phyloP scores from a whole-genome alignment of 2,329 filamentous ascomycete genomes.

The Colletotrichum graminicola region DNA sequence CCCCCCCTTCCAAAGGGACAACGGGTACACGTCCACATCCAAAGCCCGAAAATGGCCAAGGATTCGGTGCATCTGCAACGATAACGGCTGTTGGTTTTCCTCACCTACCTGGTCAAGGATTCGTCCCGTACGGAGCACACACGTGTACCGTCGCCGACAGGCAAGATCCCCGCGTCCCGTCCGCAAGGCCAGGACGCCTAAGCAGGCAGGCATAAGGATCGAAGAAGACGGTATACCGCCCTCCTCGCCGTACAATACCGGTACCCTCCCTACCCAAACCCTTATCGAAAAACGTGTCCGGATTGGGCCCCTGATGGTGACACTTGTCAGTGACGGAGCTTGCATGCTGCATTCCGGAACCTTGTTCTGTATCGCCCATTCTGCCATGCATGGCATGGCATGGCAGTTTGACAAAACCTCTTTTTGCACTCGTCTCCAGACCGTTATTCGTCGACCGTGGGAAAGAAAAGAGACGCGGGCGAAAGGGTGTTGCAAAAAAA shows the following conservation, averaged over 20 bases:
- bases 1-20: background rate
- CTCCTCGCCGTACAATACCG: background rate
- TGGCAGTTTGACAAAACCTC: background rate
- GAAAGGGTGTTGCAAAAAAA: background rate
- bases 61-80: slow-evolving; percentile 16
- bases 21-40: background rate
- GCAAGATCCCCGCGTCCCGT: slow-evolving; percentile 23
- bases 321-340: slow-evolving; percentile 6
- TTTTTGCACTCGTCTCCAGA: background rate
- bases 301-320: slow-evolving; percentile 20
- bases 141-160: slow-evolving; percentile 27
- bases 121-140: slow-evolving; percentile 9
- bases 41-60: background rate
- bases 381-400: slow-evolving; percentile 20
- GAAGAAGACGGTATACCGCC: background rate
- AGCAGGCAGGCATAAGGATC: background rate
- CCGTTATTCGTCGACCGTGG: background rate
- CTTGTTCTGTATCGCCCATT: slow-evolving; percentile 11
- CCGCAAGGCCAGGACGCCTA: slow-evolving; percentile 3
- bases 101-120: background rate
- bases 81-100: background rate
- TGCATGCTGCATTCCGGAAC: slow-evolving; percentile 26
- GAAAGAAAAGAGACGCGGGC: background rate
- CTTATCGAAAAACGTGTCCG: slow-evolving; percentile 15
- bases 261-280: background rate